A percentile compares a stretch with the other conserved stretches of the same genome.
phyloP scores from a whole-genome alignment of 495 filamentous ascomycete genomes.

The Neurospora tetrasperma region DNA sequence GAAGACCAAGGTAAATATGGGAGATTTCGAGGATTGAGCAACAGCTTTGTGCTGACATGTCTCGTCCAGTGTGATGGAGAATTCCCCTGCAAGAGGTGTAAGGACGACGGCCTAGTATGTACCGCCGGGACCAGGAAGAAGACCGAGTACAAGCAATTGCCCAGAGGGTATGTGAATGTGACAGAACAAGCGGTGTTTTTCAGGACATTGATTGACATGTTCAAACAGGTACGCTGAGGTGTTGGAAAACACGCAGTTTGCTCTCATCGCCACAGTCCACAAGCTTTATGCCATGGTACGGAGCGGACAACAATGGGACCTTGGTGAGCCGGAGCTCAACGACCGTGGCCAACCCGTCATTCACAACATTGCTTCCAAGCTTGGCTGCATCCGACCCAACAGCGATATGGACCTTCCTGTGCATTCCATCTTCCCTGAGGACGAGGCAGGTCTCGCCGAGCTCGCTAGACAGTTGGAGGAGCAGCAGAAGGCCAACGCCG shows the following conservation, averaged over 20 bases:
- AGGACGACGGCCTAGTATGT: constrained; percentile 49
- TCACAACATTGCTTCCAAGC: constrained; percentile 46
- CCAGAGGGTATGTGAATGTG: constrained; percentile 31
- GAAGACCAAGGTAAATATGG: constrained; percentile 51
- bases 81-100: constrained; percentile 57
- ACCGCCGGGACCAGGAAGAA: constrained; percentile 48
- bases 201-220: constrained; percentile 11
- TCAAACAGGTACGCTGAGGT: constrained; percentile 43
- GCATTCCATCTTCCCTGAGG: constrained; percentile 43
- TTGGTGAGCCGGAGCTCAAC: constrained; percentile 46
- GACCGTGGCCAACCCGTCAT: constrained; percentile 46
- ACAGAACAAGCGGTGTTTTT: background rate
- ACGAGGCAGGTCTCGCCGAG: constrained; percentile 41
- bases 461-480: constrained; percentile 37
- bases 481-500: constrained; percentile 26
- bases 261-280: constrained; percentile 45
- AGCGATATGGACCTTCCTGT: constrained; percentile 44
- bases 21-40: background rate
- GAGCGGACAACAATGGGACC: constrained; percentile 41
- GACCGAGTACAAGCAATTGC: constrained; percentile 49
- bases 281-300: constrained; percentile 50
- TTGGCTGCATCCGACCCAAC: constrained; percentile 47
- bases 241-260: constrained; percentile 47
- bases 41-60: background rate
- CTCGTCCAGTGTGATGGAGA: constrained; percentile 50